phyloP scores from a whole-genome alignment of 768 basidiomycete genomes.

The Chalciporus chontae region DNA sequence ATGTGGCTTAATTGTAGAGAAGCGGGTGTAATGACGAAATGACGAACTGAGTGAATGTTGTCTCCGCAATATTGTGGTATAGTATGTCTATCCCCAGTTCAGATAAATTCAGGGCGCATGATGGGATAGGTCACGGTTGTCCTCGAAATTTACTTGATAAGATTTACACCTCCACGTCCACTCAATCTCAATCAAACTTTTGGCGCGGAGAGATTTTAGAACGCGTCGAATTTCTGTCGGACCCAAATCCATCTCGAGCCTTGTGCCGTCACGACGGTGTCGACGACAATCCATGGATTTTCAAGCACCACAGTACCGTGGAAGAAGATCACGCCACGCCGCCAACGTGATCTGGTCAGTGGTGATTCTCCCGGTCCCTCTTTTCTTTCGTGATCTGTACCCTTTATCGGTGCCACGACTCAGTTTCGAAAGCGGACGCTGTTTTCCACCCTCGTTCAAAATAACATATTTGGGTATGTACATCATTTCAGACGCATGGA shows the following conservation, averaged over 20 bases:
- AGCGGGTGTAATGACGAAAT: slow-evolving; percentile 15
- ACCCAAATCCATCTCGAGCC: not conserved
- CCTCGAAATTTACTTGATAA: too few species aligned
- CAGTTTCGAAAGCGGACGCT: not conserved
- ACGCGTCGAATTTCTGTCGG: not conserved
- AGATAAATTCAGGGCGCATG: slow-evolving; percentile 32
- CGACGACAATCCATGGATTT: too few species aligned
- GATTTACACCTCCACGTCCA: not conserved
- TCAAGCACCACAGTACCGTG: not conserved
- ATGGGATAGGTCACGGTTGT: too few species aligned
- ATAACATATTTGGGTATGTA: not conserved
- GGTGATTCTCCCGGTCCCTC: not conserved
- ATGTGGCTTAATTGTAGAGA: slow-evolving; percentile 26
- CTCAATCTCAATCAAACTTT: not conserved
- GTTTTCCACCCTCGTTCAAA: not conserved
- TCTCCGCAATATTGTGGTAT: too few species aligned
- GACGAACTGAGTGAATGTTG: slow-evolving; percentile 8
- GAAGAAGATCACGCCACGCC: not conserved
- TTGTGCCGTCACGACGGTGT: not conserved
- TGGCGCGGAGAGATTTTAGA: not conserved
- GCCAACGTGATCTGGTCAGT: not conserved
- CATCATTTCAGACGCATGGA: not conserved
- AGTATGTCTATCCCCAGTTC: slow-evolving; percentile 13
- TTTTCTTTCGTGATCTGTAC: not conserved
- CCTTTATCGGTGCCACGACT: not conserved